Base-by-base conservation (phyloP, 139 green algal genomes). In the Chlamydomonas sp. region DNA sequence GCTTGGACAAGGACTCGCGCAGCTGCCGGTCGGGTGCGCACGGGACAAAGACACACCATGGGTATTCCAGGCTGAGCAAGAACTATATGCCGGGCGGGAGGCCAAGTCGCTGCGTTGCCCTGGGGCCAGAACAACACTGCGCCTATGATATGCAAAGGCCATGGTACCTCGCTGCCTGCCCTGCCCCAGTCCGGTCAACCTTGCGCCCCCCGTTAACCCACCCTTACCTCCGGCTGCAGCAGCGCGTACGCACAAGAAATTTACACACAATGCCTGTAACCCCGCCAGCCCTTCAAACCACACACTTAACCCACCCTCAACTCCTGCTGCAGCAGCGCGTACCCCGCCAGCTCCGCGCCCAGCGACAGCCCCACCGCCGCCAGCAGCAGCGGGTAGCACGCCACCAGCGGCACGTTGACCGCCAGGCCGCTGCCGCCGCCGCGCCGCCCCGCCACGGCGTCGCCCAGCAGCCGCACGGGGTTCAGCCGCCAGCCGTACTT, bases 401-500 rank as follows among this genome's bases (percentile, higher is more conserved):
- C 76, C 64, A 93, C 79, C 80, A 92, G 77, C 5, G 89, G 83
- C 83, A 90, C 73, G 63, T 88, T 88, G 16, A 81, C 63, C 31
- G 31, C 31, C 2, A 77, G 15, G 12, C 83, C 83, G 62, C 83
- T 71, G 14, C 12, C 49, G 75, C 73, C 5, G 71, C 71, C 71
- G 61, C 14, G 61, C 10, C 71, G 82, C 8, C 82, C 82, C 0
- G 71, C 69, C 71, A 86, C 83, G 58, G 88, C 60, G 72, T 69
- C 20, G 17, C 31, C 49, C 60, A 88, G 12, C n/a, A 82, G 9
- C 1, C 73, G 79, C 20, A 97, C 57, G 1, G 95, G 95, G 86
- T 96, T 96, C 74, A 95, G 91, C 49, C 94, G 90, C 61, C 96
- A 80, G 9, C 96, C 95, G 85, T 97, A 97, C 91, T 97, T 97